Conservation (phyloP, 2,329 filamentous ascomycete species). For the Monosporascus ibericus region DNA sequence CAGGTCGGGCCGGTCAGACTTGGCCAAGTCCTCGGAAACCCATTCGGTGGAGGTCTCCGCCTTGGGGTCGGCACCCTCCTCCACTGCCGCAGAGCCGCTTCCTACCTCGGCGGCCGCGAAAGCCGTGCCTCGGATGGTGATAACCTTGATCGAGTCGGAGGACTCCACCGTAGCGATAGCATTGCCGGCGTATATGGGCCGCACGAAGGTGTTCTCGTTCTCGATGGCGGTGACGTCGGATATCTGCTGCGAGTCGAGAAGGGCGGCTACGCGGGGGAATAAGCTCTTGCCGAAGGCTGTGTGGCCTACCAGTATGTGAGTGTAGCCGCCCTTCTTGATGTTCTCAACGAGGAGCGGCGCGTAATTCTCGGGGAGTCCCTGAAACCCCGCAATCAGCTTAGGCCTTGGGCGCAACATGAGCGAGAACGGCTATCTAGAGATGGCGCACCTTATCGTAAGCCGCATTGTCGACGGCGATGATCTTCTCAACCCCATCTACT, state of each 20-base stretch:
- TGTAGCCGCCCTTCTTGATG: conserved; percentile 91
- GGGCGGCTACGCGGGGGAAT: conserved; percentile 81
- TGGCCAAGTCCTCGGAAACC: conserved; percentile 88
- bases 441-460: conserved; percentile 78
- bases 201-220: conserved; percentile 87
- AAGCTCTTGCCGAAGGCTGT: conserved; percentile 96
- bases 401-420: too few relatives aligned
- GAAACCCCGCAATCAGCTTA: background rate
- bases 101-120: conserved; percentile 71
- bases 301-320: conserved; percentile 84
- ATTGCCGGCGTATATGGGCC: conserved; percentile 96
- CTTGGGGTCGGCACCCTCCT: conserved; percentile 81
- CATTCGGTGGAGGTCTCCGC: conserved; percentile 69
- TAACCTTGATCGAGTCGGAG: conserved; percentile 73
- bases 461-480: conserved; percentile 79
- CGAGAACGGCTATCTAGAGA: too few relatives aligned
- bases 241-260: conserved; percentile 88
- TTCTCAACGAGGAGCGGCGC: conserved; percentile 93
- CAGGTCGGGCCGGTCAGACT: conserved; percentile 90
- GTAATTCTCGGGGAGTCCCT: conserved; percentile 90
- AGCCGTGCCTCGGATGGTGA: conserved; percentile 89
- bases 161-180: conserved; percentile 95
- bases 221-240: conserved; percentile 87
- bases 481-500: conserved; percentile 84
- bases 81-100: conserved; percentile 68